Base-by-base conservation (phyloP, 768 basidiomycete genomes). In the Hericium coralloides region DNA sequence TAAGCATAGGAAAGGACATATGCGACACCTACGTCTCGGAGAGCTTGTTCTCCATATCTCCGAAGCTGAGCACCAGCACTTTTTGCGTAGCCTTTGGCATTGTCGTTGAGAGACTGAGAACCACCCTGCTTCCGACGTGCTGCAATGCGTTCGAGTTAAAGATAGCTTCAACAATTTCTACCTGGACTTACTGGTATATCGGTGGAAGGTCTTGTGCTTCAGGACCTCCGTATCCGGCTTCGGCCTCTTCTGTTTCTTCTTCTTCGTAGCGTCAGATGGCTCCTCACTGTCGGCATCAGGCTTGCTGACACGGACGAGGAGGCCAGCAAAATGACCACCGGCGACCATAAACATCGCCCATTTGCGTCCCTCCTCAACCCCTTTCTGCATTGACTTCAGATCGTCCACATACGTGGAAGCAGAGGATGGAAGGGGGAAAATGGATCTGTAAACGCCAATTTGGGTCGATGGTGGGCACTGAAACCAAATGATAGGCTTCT, bases 61-160 rank as follows among this genome's bases (percentile, higher is more conserved):
- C 97, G 87, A 6, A 99, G 78, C 71, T 80, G 81, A 1, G 97
- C 97, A 66, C 97, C 97, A 23, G 93, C 93, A 71, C 93, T 95
- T 65, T 92, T 88, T 0, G 97, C 97, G 57, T 83, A 82, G 1
- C 90, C 92, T 72, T 97, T 98, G 5, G 93, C 80, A 55, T 93
- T 91, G 70, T 99, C 97, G 62, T 98, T 95, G 3, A 85, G 60
- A 2, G 87, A 84, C 72, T 99, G 97, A 1, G 91, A 88, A 0
- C 97, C 97, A 70, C 97, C 97, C 75, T 99, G 97, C 69, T 98
- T 98, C 62, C 92, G 79, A 61, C 97, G 92, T 36, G 97, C 95
- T 98, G 57, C 18, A 22, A 38, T 20, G 51, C 12, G 8, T 58
- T 25, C 23, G 12, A 53, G 26, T 50, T 12, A 18, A 25, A 25